phyloP scores from a whole-genome alignment of 352 stramenopile species.

The Heterotrichella gracilis region DNA sequence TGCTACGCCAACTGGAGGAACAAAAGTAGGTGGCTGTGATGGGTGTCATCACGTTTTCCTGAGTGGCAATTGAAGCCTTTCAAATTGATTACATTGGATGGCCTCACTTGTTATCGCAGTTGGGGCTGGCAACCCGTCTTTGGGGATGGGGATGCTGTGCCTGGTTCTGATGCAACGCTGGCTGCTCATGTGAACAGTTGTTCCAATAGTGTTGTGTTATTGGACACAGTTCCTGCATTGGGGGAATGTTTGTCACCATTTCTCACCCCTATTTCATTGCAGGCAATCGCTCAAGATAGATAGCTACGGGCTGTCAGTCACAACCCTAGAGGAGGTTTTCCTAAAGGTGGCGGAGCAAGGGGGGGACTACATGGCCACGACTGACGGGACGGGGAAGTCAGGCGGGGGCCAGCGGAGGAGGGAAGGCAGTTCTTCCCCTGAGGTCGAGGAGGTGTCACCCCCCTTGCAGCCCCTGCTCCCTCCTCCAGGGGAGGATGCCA shows the following conservation, averaged over 20 bases:
- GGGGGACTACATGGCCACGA: too few species aligned
- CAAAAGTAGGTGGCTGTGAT: conserved; percentile 17
- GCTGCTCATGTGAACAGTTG: not conserved
- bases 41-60: conserved; percentile 11
- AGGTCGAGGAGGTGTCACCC: too few species aligned
- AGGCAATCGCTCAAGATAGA: conserved; percentile 13
- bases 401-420: too few species aligned
- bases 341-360: conserved; percentile 49
- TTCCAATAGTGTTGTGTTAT: not conserved
- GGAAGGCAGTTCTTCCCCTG: too few species aligned
- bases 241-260: not conserved
- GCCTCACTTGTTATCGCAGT: too few species aligned
- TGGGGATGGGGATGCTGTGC: too few species aligned
- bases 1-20: conserved; percentile 37
- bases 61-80: not conserved
- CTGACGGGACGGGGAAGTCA: too few species aligned
- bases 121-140: too few species aligned
- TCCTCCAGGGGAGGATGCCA: too few species aligned
- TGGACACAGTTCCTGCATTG: not conserved
- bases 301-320: conserved; percentile 23
- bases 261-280: conserved; percentile 29
- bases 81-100: too few species aligned
- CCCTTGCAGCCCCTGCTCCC: too few species aligned
- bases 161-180: too few species aligned
- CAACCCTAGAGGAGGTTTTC: conserved; percentile 49